Conservation (phyloP, 768 basidiomycete species). For the Naganishia randhawae region DNA sequence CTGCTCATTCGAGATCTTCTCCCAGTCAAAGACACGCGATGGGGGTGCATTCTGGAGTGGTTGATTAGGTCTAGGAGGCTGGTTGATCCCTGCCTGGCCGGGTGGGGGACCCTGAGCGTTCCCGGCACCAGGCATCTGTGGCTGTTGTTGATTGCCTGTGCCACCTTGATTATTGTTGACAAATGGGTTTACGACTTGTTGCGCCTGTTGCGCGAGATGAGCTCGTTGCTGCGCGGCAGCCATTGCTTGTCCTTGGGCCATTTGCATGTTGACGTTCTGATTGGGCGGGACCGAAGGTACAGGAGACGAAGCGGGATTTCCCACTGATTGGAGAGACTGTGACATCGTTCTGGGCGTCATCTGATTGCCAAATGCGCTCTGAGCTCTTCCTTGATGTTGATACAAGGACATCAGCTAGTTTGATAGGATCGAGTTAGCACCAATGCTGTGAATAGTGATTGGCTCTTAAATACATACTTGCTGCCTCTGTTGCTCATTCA, state of each 20-base stretch:
- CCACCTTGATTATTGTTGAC: slow-evolving; percentile 10
- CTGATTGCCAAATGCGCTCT: slow-evolving; percentile 14
- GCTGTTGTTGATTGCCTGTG: slow-evolving; percentile 7
- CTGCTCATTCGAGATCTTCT: slow-evolving; percentile 19
- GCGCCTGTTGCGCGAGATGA: slow-evolving; percentile 14
- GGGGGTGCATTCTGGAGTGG: background rate
- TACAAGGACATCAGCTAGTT: slow-evolving; percentile 16
- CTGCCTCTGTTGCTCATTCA: slow-evolving; percentile 11
- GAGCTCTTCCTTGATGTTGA: slow-evolving; percentile 16
- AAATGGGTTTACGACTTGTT: slow-evolving; percentile 12
- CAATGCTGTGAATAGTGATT: background rate
- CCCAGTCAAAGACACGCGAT: background rate
- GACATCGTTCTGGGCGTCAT: slow-evolving; percentile 7
- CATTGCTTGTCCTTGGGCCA: slow-evolving; percentile 12
- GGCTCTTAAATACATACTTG: background rate
- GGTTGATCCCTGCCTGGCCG: background rate
- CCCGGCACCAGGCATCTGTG: background rate
- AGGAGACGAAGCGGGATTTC: slow-evolving; percentile 10
- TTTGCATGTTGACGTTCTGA: slow-evolving; percentile 16
- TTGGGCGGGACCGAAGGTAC: background rate
- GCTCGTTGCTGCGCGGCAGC: slow-evolving; percentile 21
- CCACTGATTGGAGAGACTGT: slow-evolving; percentile 12
- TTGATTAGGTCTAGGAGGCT: background rate
- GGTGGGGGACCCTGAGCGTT: slow-evolving; percentile 1
- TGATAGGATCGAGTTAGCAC: background rate